Base-by-base conservation (phyloP, 768 basidiomycete species). In the Leucosporidium creatinivorum region DNA sequence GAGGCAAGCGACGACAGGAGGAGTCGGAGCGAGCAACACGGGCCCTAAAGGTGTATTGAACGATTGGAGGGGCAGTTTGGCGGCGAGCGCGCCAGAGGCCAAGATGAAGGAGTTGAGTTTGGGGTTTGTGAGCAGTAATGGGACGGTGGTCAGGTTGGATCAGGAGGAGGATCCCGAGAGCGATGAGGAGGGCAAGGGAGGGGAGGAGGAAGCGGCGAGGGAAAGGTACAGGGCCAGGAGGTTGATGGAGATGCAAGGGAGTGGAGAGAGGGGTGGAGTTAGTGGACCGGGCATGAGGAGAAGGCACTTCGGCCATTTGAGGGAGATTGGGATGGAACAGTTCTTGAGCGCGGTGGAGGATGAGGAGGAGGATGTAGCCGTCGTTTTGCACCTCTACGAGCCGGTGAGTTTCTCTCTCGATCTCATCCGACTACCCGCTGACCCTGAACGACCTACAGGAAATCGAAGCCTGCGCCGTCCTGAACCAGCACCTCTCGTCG, bases 41-140 rank as follows among this genome's bases (percentile, higher is more conserved):
- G 75, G 75, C 28, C 72, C 72, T 12, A 76, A 76, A 55, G 75
- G 75, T 28, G 75, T 76, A 9, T 55, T 69, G 30, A 67, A 21
- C 25, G 33, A 56, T 52, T 63, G 13, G 15, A 19, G 25, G 33
- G 55, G 58, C 25, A 59, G 44, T 47, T 44, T 48, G 44, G 44
- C 39, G 39, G 39, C 39, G 8, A 44, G 39, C 15, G 39, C 39
- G n/a, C n/a, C n/a, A 17, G 39, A 44, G 39, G 39, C 8, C 3
- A 13, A 6, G 39, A 9, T 44, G 39, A 44, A 17, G 39, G 15
- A 44, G 8, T 44, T 44, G 39, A 44, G 39, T 15, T 44, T 44
- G 39, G 39, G 39, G 8, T 44, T 44, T 44, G 39, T 44, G 8
- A 44, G 39, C 15, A 44, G 39, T 44, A 44, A 44, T 44, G 39